A percentile compares a stretch with the other conserved stretches of the same genome.
Evolutionary conservation across 495 filamentous ascomycete species (phyloP).

Genomic region (Penicillium ochrochloron): DNA sequence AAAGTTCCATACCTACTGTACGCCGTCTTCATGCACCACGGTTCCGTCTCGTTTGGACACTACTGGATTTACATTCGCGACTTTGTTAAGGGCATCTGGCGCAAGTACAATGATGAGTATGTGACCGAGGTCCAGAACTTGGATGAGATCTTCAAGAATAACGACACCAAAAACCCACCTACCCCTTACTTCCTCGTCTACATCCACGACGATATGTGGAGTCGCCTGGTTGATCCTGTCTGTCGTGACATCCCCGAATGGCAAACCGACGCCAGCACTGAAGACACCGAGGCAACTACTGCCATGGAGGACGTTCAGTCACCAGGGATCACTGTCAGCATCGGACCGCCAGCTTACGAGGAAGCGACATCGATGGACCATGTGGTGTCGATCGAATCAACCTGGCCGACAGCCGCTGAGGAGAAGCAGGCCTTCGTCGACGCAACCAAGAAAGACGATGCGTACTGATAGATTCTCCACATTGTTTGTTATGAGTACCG

Average conservation of each 20-base stretch:
- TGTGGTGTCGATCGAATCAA: conserved; percentile 22
- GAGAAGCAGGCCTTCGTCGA: conserved; percentile 1
- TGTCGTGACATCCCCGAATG: conserved; percentile 48
- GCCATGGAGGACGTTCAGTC: conserved; percentile 31
- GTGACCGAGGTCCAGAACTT: conserved; percentile 70
- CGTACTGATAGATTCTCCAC: not conserved
- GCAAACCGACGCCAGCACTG: conserved; percentile 23
- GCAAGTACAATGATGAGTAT: conserved; percentile 88
- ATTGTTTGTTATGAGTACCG: not conserved
- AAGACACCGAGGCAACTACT: conserved; percentile 5
- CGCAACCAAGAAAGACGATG: not conserved
- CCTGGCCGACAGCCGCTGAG: conserved; percentile 12
- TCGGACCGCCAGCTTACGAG: conserved; percentile 40
- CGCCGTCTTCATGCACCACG: conserved; percentile 90
- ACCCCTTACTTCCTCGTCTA: conserved; percentile 93
- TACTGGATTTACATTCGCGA: conserved; percentile 98
- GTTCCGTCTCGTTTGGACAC: conserved; percentile 72
- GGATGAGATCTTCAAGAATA: conserved; percentile 67
- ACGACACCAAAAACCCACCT: conserved; percentile 60
- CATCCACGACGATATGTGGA: conserved; percentile 65
- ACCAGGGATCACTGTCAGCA: conserved; percentile 23
- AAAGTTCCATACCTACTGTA: conserved; percentile 80
- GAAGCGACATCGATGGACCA: conserved; percentile 15
- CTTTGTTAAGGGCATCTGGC: conserved; percentile 79
- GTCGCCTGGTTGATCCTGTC: conserved; percentile 64